Percentiles rank a stretch among this genome's conserved stretches.
Evolutionary conservation across 2,329 filamentous ascomycete genomes (phyloP).

Genomic region (Apiospora malaysiana): DNA sequence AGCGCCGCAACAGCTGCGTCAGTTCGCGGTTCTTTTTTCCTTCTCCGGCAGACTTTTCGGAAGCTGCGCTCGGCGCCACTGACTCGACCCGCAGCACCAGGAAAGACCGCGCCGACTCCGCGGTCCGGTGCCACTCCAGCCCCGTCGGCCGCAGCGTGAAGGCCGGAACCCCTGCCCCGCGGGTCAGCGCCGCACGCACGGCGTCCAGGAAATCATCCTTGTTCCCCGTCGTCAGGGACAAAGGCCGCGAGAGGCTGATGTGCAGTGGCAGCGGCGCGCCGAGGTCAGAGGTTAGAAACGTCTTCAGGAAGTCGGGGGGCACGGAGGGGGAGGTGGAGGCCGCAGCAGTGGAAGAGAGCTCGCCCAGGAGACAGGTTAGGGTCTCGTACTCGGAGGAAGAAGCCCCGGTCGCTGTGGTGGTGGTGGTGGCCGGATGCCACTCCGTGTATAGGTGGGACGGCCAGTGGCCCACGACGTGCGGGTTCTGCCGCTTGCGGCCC

Average conservation of each 20-base stretch:
- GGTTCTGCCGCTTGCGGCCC: slow-evolving; percentile 80
- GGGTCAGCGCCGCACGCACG: slow-evolving; percentile 66
- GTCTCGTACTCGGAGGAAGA: slow-evolving; percentile 47
- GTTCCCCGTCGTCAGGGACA: slow-evolving; percentile 75
- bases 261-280: slow-evolving; percentile 82
- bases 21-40: slow-evolving; percentile 56
- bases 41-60: slow-evolving; percentile 19
- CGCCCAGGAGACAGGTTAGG: slow-evolving; percentile 51
- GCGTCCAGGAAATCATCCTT: slow-evolving; percentile 72
- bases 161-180: slow-evolving; percentile 44
- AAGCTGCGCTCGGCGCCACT: slow-evolving; percentile 33
- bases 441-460: slow-evolving; percentile 91
- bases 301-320: slow-evolving; percentile 55
- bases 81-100: slow-evolving; percentile 78
- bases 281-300: slow-evolving; percentile 78
- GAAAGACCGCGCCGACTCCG: slow-evolving; percentile 76
- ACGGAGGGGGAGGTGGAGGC: slow-evolving; percentile 38
- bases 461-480: slow-evolving; percentile 90
- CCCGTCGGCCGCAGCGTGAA: slow-evolving; percentile 48
- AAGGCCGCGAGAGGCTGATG: slow-evolving; percentile 84
- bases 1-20: slow-evolving; percentile 65
- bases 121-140: slow-evolving; percentile 58
- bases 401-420: slow-evolving; percentile 29
- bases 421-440: slow-evolving; percentile 59
- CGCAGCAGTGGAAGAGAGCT: slow-evolving; percentile 36